Conservation (phyloP, 1,284 basidiomycete genomes). For the Melanopsichium pennsylvanicum region DNA sequence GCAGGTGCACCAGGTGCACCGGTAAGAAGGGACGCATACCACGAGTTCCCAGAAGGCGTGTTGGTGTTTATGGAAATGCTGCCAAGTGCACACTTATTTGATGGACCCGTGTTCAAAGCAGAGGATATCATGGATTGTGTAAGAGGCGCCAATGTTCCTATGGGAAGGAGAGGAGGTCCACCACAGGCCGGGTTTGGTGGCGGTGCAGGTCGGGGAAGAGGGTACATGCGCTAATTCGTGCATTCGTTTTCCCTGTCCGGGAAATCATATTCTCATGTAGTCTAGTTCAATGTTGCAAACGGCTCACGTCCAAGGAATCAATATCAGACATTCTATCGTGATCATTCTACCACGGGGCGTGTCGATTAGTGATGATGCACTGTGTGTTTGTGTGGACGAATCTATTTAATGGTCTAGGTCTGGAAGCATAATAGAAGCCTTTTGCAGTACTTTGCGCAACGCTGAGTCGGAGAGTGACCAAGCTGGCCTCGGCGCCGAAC, state of each 20-base stretch:
- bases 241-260: too few relatives aligned
- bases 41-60: slow-evolving; percentile 45
- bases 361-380: too few relatives aligned
- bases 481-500: not conserved
- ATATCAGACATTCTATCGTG: too few relatives aligned
- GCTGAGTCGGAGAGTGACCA: slow-evolving; percentile 14
- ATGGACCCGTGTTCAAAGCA: slow-evolving; percentile 47
- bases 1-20: not conserved
- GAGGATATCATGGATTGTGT: slow-evolving; percentile 56
- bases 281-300: too few relatives aligned
- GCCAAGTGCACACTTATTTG: slow-evolving; percentile 43
- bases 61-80: slow-evolving; percentile 53
- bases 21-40: slow-evolving; percentile 23
- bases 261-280: too few relatives aligned
- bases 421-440: slow-evolving; percentile 2
- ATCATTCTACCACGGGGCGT: too few relatives aligned
- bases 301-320: too few relatives aligned
- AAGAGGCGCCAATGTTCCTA: slow-evolving; percentile 40
- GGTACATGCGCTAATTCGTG: slow-evolving; percentile 10
- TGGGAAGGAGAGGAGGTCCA: not conserved
- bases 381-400: not conserved
- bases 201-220: slow-evolving; percentile 7
- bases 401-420: not conserved
- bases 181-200: too few relatives aligned
- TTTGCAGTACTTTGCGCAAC: slow-evolving; percentile 7